Base-by-base conservation (phyloP, 257 asterid species). In the Echium plantagineum region DNA sequence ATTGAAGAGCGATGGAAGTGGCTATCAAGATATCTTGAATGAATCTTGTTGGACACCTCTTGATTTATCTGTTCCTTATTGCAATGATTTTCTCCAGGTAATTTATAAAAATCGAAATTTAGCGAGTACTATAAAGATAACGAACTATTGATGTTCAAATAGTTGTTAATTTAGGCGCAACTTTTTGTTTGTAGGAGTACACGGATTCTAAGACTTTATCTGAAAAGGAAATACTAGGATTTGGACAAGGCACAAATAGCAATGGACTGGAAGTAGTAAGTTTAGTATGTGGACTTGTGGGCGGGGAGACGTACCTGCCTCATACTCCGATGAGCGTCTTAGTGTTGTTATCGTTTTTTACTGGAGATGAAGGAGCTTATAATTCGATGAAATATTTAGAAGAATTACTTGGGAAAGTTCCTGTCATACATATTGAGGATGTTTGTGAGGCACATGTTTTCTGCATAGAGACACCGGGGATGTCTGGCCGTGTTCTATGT, bases 221-320 rank as follows among this genome's bases (percentile, higher is more conserved):
- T 10, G 60, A 56, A 56, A 56, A 56, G 19, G 60, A 56, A 22
- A 19, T 56, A 18, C 7, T 24, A 31, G 24, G 12, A 6, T 6
- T 24, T 1, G 2, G 1, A 28, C 1, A 56, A 16, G 31, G 24
- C 38, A 22, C 6, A 21, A 60, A 21, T 49, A 15, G 62, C 49
- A 42, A 42, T 83, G 78, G 8, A 21, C 8, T 84, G 19, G 66
- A 75, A 35, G 90, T 79, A 35, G 86, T 80, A 47, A 78, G 81
- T 66, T 77, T 89, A 4, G 80, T 28, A 3, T 72, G 77, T 56
- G 93, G 84, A 55, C 75, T 84, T 35, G 89, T 84, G 15, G 94
- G 97, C 2, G 94, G 89, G 35, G 60, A 56, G 7, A 73, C 83
- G 15, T 13, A 71, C 48, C 78, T 71, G 18, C 63, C 82, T 2